Evolutionary conservation across 768 basidiomycete species (phyloP).

Genomic region (Pleurotus platypus): DNA sequence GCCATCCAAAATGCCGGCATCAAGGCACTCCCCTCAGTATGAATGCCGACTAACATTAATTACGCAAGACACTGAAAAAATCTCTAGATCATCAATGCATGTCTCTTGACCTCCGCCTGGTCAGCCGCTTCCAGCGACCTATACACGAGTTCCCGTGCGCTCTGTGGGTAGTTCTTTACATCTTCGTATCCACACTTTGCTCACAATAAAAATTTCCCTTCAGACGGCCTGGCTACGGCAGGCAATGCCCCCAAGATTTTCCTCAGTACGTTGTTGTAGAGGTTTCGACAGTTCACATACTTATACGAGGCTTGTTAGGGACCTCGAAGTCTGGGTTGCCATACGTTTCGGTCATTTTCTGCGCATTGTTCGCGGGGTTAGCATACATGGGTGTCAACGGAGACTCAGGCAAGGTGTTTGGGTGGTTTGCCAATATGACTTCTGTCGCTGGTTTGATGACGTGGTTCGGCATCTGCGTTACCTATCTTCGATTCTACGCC

Average conservation of each 20-base stretch:
- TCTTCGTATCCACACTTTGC: background rate
- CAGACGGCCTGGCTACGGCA: slow-evolving; percentile 75
- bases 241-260: slow-evolving; percentile 87
- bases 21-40: slow-evolving; percentile 72
- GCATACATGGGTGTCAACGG: slow-evolving; percentile 76
- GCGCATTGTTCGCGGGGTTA: slow-evolving; percentile 62
- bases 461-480: slow-evolving; percentile 76
- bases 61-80: slow-evolving; percentile 5
- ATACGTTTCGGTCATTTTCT: slow-evolving; percentile 65
- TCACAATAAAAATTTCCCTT: slow-evolving; percentile 2
- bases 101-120: slow-evolving; percentile 86
- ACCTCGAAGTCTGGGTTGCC: slow-evolving; percentile 77
- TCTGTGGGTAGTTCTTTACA: slow-evolving; percentile 52
- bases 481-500: slow-evolving; percentile 81
- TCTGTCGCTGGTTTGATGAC: slow-evolving; percentile 67
- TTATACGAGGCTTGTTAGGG: background rate
- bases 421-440: slow-evolving; percentile 80
- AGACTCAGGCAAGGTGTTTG: slow-evolving; percentile 72
- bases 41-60: slow-evolving; percentile 17
- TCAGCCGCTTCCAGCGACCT: slow-evolving; percentile 88
- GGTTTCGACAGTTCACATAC: background rate
- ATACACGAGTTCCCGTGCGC: slow-evolving; percentile 83
- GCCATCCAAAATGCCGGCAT: slow-evolving; percentile 88
- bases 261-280: slow-evolving; percentile 23
- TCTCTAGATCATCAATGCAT: slow-evolving; percentile 71